Evolutionary conservation across 2,329 filamentous ascomycete species (phyloP).

Genomic region (Botrytis fabae): DNA sequence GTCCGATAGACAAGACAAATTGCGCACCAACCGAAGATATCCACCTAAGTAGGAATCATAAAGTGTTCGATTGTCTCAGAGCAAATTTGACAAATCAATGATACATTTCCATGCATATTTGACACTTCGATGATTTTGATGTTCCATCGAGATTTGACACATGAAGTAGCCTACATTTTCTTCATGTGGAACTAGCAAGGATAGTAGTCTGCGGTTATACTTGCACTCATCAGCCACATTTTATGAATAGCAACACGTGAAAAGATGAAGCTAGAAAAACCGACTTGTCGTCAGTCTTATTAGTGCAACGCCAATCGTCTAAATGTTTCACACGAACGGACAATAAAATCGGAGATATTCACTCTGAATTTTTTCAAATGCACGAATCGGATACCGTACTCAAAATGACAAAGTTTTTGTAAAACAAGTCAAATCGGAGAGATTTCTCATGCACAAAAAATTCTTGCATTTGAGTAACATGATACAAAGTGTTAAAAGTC

Average conservation of each 20-base stretch:
- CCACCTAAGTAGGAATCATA: not conserved
- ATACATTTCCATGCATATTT: not conserved
- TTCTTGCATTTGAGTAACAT: not conserved
- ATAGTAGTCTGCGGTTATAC: not conserved
- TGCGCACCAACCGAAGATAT: not conserved
- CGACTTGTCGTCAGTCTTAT: not conserved
- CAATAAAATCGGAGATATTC: slow-evolving; percentile 2
- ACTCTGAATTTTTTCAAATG: not conserved
- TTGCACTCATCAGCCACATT: slow-evolving; percentile 9
- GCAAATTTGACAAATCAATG: not conserved
- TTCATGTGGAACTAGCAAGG: not conserved
- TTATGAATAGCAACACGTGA: not conserved
- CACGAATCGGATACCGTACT: not conserved
- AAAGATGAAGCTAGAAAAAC: not conserved
- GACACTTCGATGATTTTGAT: not conserved
- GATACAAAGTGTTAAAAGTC: not conserved
- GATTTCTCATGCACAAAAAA: not conserved
- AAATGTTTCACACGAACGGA: not conserved
- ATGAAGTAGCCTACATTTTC: not conserved
- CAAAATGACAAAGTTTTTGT: not conserved
- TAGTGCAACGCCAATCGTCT: not conserved
- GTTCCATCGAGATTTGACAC: slow-evolving; percentile 2
- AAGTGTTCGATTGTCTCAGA: not conserved
- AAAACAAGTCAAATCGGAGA: not conserved
- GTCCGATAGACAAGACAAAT: not conserved